These are phyloP conservation scores for Medicago ruthenica DNA, from an alignment of 306 rosid species.

Conservation along the genomic window DNA sequence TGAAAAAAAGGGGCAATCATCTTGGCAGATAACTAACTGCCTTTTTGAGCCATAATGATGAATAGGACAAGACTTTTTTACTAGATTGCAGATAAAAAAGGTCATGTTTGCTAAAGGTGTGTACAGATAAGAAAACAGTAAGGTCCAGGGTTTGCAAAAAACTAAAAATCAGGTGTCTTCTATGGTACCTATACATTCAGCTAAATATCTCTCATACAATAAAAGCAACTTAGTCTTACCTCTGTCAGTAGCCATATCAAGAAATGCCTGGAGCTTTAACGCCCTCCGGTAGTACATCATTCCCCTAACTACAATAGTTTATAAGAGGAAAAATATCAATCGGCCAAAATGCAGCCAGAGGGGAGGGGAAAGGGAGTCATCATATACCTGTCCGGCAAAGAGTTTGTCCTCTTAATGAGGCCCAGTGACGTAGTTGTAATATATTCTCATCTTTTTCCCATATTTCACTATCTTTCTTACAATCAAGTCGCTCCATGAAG, in stretches of 20 bases:
- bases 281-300: constrained; percentile 98
- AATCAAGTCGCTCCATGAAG: constrained; percentile 93
- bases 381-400: constrained; percentile 87
- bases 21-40: constrained; percentile 34
- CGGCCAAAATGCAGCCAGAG: constrained; percentile 33
- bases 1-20: constrained; percentile 34
- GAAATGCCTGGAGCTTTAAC: constrained; percentile 97
- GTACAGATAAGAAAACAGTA: constrained; percentile 22
- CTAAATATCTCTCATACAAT: constrained; percentile 28
- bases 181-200: constrained; percentile 15
- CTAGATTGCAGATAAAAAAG: constrained; percentile 4
- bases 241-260: constrained; percentile 85
- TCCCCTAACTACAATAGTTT: constrained; percentile 78
- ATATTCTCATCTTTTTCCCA: constrained; percentile 92
- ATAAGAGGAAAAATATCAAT: constrained; percentile 36
- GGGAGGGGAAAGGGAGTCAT: constrained; percentile 34
- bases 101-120: constrained; percentile 20
- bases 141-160: constrained; percentile 31
- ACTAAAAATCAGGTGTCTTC: constrained; percentile 29
- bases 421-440: constrained; percentile 97
- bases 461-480: constrained; percentile 78
- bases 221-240: constrained; percentile 58
- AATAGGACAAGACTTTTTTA: constrained; percentile 28
- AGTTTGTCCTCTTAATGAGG: constrained; percentile 95
- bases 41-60: constrained; percentile 29